Evolutionary conservation across 1,284 basidiomycete genomes (phyloP).

Genomic region (Cryptococcus sp.): DNA sequence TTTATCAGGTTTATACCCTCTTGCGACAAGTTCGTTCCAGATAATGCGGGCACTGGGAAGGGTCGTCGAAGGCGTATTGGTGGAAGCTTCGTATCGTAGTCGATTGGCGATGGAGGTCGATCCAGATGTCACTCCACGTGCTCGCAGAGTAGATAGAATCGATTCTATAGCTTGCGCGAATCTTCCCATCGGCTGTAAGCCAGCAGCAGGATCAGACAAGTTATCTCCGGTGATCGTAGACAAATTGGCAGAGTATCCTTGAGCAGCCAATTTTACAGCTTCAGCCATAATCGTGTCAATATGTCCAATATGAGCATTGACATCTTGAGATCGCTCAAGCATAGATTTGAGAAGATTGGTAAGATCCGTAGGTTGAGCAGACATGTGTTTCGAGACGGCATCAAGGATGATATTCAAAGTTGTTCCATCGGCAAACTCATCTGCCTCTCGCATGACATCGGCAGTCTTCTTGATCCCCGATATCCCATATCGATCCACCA

Average conservation of each 20-base stretch:
- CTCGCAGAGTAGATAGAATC: slow-evolving; percentile 1
- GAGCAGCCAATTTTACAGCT: slow-evolving; percentile 2
- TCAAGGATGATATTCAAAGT: slow-evolving; percentile 28
- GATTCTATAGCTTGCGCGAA: slow-evolving; percentile 1
- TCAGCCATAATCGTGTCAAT: slow-evolving; percentile 15
- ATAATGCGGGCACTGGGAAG: slow-evolving; percentile 19
- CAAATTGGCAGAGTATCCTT: not conserved
- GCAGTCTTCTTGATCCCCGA: slow-evolving; percentile 9
- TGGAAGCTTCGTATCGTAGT: slow-evolving; percentile 6
- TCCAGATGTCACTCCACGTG: not conserved
- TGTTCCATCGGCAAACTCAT: slow-evolving; percentile 22
- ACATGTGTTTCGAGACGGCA: slow-evolving; percentile 14
- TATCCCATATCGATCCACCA: slow-evolving; percentile 4
- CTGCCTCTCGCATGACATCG: slow-evolving; percentile 11
- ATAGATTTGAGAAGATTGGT: slow-evolving; percentile 19
- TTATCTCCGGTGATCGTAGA: slow-evolving; percentile 1
- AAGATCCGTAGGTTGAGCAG: slow-evolving; percentile 15
- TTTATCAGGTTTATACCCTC: slow-evolving; percentile 31
- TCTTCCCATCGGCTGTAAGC: not conserved
- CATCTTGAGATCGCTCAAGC: slow-evolving; percentile 8
- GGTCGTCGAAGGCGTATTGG: not conserved
- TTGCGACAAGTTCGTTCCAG: slow-evolving; percentile 30
- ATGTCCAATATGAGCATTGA: slow-evolving; percentile 21
- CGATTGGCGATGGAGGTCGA: slow-evolving; percentile 1
- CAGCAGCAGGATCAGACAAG: slow-evolving; percentile 1